These are phyloP conservation scores for Colletotrichum somersetense DNA, from an alignment of 2,329 filamentous ascomycete genomes.

Conservation along the genomic window DNA sequence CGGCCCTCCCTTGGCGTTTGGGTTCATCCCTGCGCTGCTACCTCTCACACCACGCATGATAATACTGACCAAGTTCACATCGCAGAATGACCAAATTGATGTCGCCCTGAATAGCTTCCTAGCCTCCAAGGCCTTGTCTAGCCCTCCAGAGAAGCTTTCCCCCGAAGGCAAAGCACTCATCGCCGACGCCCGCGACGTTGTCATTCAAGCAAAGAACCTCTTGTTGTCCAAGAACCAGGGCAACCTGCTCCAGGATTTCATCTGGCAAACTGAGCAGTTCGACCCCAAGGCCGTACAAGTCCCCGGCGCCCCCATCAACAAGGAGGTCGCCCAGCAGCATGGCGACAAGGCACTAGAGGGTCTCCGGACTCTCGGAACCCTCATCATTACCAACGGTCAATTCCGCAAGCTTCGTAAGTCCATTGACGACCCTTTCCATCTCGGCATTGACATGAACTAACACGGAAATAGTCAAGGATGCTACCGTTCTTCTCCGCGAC, in stretches of 20 bases:
- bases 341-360: constrained; percentile 87
- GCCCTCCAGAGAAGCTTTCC: constrained; percentile 82
- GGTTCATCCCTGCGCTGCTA: neutral
- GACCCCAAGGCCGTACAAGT: constrained; percentile 70
- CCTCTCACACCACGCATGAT: constrained; percentile 16
- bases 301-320: constrained; percentile 78
- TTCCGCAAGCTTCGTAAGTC: constrained; percentile 88
- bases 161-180: constrained; percentile 85
- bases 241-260: constrained; percentile 94
- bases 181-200: constrained; percentile 80
- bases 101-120: constrained; percentile 92
- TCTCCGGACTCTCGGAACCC: constrained; percentile 85
- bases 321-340: constrained; percentile 84
- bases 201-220: constrained; percentile 86
- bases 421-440: rapidly evolving
- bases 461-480: constrained; percentile 74
- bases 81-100: constrained; percentile 93
- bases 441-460: constrained; percentile 18
- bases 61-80: constrained; percentile 25
- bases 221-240: constrained; percentile 95
- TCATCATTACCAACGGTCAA: constrained; percentile 95
- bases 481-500: constrained; percentile 83
- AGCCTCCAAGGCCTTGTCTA: constrained; percentile 75
- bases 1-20: neutral
- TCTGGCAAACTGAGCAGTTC: constrained; percentile 90